phyloP scores from a whole-genome alignment of 2,329 filamentous ascomycete genomes.

The Aspergillus thermomutatus region DNA sequence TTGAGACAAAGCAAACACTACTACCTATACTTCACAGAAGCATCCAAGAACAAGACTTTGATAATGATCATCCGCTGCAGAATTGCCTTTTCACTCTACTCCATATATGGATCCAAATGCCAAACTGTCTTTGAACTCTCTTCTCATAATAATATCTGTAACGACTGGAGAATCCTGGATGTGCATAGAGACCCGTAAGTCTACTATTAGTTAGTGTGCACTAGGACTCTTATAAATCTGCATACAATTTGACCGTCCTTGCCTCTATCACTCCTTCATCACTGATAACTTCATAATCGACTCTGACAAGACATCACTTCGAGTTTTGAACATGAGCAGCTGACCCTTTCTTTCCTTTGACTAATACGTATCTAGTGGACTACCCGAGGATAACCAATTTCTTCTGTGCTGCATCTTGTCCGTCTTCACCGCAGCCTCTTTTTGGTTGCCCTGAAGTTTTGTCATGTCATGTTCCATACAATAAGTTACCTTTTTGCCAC shows the following conservation, averaged over 20 bases:
- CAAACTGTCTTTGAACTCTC: no score
- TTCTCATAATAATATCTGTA: not conserved
- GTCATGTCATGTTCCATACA: constrained; percentile 7
- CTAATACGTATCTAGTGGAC: not conserved
- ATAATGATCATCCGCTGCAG: not conserved
- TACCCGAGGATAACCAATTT: constrained; percentile 10
- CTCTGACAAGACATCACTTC: not conserved
- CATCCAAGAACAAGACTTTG: no score
- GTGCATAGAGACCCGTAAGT: not conserved
- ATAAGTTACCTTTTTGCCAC: constrained; percentile 1
- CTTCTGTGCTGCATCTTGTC: not conserved
- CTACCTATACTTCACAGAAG: not conserved
- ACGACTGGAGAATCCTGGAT: not conserved
- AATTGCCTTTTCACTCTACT: not conserved
- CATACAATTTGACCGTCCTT: not conserved
- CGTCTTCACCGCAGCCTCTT: constrained; percentile 36
- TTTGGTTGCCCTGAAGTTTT: constrained; percentile 19
- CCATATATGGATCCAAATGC: not conserved
- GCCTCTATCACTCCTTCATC: not conserved
- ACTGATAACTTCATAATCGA: not conserved
- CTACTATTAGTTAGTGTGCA: not conserved
- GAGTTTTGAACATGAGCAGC: not conserved
- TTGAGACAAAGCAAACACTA: no score
- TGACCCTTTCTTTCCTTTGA: not conserved
- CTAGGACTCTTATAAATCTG: not conserved